Base-by-base conservation (phyloP, 2,329 filamentous ascomycete species). In the Colletotrichum orchidophilum region DNA sequence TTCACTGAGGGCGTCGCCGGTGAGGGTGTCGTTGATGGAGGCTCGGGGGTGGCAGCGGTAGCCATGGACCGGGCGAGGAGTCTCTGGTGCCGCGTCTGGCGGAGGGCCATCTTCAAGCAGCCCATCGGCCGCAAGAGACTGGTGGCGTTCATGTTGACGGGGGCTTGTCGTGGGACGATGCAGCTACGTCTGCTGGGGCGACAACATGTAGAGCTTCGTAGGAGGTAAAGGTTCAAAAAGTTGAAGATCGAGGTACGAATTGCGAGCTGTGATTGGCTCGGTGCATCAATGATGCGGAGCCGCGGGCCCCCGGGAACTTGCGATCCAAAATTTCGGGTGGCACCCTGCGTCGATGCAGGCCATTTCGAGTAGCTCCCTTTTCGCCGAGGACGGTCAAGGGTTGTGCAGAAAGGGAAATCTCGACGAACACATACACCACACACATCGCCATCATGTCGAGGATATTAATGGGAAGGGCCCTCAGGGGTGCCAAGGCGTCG, bases 81-180 rank as follows among this genome's bases (percentile, higher is more conserved):
- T 55, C 79, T 82, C 67, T 88, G 87, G 72, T 86, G 86, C 73
- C 89, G 84, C 57, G 87, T 82, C 78, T 88, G 86, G 74, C 91
- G 86, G 76, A 94, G 78, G 46, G 89, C 83, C 33, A 88, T 84
- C 82, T 93, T 93, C 79, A 93, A 89, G 82, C 90, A 92, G 86
- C 90, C 89, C 78, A 93, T 82, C 73, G 93, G 92, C 88, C 93
- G 91, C 88, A 92, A 90, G 82, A 88, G 78, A 71, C 87, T 82
- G 74, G 88, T 85, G 75, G 88, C 86, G 87, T 94, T 94, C 85
- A 87, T 89, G 74, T 77, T 83, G 77, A n/a, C 72, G 66, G 72
- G 71, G 54, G 12, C 21, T 39, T 15, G 21, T 46, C 13, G 27
- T 35, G 27, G 21, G 50, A 57, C 50, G 58, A 39, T 50, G n/a